phyloP scores from a whole-genome alignment of 805 yeast species.

The Myxozyma melibiosi region DNA sequence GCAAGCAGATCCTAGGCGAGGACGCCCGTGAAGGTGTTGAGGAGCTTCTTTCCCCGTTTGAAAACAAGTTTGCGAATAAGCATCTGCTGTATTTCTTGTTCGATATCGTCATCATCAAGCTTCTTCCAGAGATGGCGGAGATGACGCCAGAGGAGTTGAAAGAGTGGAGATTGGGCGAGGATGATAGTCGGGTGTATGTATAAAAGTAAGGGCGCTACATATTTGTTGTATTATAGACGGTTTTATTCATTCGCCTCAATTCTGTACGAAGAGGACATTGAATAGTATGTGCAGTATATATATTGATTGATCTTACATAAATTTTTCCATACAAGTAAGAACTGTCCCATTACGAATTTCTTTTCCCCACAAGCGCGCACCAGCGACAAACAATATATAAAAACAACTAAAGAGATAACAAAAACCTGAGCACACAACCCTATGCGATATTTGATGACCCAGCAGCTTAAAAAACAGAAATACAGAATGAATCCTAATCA shows the following conservation, averaged over 20 bases:
- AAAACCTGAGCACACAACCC: no score
- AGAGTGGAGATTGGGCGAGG: slow-evolving; percentile 32
- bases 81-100: slow-evolving; percentile 37
- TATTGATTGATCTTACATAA: no score
- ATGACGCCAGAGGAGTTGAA: slow-evolving; percentile 37
- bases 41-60: slow-evolving; percentile 36
- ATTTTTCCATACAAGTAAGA: no score
- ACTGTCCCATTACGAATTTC: no score
- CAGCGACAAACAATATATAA: no score
- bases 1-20: slow-evolving; percentile 33
- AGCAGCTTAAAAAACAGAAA: no score
- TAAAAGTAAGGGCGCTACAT: background rate
- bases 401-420: no score
- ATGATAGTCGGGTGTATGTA: slow-evolving; percentile 11
- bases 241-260: background rate
- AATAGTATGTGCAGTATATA: background rate
- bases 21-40: slow-evolving; percentile 32
- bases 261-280: background rate
- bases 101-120: slow-evolving; percentile 36
- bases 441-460: no score
- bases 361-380: no score
- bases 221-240: background rate
- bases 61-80: slow-evolving; percentile 39
- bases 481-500: background rate
- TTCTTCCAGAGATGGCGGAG: slow-evolving; percentile 39